Base-by-base conservation (phyloP, 768 basidiomycete genomes). In the Neoboletus subvelutipes region DNA sequence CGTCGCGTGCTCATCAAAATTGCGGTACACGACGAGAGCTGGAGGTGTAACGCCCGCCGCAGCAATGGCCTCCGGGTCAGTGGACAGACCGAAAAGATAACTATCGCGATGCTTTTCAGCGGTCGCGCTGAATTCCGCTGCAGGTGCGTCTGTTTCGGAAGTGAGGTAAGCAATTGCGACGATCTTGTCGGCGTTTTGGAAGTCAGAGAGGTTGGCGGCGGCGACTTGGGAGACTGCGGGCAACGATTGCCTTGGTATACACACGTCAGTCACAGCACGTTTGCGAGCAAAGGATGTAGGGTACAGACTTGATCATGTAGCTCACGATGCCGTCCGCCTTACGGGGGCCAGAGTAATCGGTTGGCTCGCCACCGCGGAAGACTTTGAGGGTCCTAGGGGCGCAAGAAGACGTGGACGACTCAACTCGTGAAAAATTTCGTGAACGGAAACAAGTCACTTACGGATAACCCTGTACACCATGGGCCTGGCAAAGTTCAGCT, bases 401-500 rank as follows among this genome's bases (percentile, higher is more conserved):
- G 22, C 24, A 31, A 24, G 10, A 22, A 26, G 22, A 47, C 1
- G 26, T 64, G n/a, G 20, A 47, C 1, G 18, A 15, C 15, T n/a
- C 33, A 11, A 43, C 10, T 2, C 41, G 13, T 4, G n/a, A 26
- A 31, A n/a, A 20, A 43, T 2, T n/a, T n/a, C 15, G n/a, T 18
- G 15, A 18, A 45, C 17, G 28, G 31, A 17, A 46, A 34, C 31
- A 2, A 9, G 43, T 13, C 45, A 78, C 92, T 67, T 66, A 94
- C 94, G 94, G 94, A 77, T 99, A 99, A 17, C 96, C 96, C 71
- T 88, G 85, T 43, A 99, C 83, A 41, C 90, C 94, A 56, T 94
- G 87, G 49, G 81, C 67, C 70, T 91, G 87, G 76, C 97, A 99
- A 31, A 99, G 83, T 52, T 96, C 94, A 26, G 88, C 84, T 67